Percentiles rank a stretch among this genome's conserved stretches.
These are phyloP conservation scores for Apiotrichum mycotoxinovorans DNA, from an alignment of 1,284 basidiomycete genomes.

Conservation along the genomic window DNA sequence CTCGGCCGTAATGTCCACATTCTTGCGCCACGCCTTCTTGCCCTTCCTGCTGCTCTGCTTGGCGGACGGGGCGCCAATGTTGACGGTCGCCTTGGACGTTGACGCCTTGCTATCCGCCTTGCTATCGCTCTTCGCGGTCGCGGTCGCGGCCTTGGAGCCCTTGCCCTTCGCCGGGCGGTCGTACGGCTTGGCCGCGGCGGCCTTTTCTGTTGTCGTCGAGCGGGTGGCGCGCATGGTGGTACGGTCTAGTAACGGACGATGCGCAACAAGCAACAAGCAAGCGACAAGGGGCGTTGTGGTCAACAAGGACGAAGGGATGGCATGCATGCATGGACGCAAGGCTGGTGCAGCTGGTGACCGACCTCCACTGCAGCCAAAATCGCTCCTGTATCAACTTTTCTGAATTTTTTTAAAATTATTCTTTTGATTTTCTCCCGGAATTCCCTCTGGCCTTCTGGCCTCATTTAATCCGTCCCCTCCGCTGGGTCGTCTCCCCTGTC, in stretches of 20 bases:
- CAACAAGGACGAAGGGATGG: not conserved
- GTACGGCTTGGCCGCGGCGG: conserved; percentile 16
- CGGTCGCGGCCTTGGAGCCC: conserved; percentile 22
- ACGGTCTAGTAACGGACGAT: not conserved
- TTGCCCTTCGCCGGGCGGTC: conserved; percentile 14
- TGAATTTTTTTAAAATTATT: conserved; percentile 15
- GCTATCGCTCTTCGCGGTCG: conserved; percentile 14
- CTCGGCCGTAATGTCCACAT: conserved; percentile 73
- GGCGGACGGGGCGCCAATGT: conserved; percentile 61
- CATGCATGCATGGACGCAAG: not conserved
- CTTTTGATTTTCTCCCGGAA: conserved; percentile 12
- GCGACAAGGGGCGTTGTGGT: too few relatives aligned
- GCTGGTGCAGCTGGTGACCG: not conserved
- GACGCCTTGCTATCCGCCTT: conserved; percentile 4
- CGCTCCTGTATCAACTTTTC: conserved; percentile 9
- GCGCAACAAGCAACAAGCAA: too few relatives aligned
- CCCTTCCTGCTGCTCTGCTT: conserved; percentile 78
- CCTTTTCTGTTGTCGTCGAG: not conserved
- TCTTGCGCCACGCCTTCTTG: conserved; percentile 89
- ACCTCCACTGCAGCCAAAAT: conserved; percentile 9
- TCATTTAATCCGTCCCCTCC: too few relatives aligned
- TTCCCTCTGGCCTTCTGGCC: too few relatives aligned
- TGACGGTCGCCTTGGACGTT: conserved; percentile 22
- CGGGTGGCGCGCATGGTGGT: conserved; percentile 11
- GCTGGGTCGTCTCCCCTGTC: not conserved